A percentile compares a stretch with the other conserved stretches of the same genome.
Conservation (phyloP, 2,329 filamentous ascomycete genomes). For the Nothopassalora personata region DNA sequence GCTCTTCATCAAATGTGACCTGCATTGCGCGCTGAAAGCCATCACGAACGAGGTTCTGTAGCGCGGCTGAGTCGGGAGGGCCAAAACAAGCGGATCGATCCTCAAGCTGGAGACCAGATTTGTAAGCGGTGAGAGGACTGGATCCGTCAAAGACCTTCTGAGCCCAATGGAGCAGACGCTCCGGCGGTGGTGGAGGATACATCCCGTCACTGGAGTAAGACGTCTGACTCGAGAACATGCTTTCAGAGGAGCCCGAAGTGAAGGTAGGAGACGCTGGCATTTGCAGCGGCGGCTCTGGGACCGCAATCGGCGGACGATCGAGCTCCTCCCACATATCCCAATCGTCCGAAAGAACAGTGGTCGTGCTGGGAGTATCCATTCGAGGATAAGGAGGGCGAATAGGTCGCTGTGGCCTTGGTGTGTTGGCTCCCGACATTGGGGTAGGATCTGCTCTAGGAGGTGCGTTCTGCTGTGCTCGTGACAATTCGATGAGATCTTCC, state of each 20-base stretch:
- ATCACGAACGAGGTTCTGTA: conserved; percentile 28
- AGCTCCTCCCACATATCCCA: conserved; percentile 2
- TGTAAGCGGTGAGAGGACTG: conserved; percentile 36
- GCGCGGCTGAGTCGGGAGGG: conserved; percentile 14
- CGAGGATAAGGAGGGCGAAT: conserved; percentile 7
- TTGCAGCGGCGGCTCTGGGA: conserved; percentile 33
- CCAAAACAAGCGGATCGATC: conserved; percentile 24
- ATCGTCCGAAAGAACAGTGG: conserved; percentile 14
- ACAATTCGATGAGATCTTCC: conserved; percentile 5
- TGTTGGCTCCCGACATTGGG: conserved; percentile 10
- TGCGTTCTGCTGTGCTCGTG: conserved; percentile 13
- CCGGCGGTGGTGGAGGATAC: conserved; percentile 12
- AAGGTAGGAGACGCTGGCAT: conserved; percentile 36
- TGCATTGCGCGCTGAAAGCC: conserved; percentile 40
- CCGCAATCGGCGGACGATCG: background rate
- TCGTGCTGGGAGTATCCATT: conserved; percentile 16
- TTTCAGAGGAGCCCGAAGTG: conserved; percentile 40
- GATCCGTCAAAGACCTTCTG: conserved; percentile 41
- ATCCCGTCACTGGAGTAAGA: conserved; percentile 23
- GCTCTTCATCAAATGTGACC: conserved; percentile 44
- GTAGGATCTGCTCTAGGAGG: background rate
- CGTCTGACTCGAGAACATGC: conserved; percentile 33
- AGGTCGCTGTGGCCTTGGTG: conserved; percentile 14
- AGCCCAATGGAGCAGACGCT: conserved; percentile 37
- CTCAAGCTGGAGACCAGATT: conserved; percentile 14